Conservation (phyloP, 1,284 basidiomycete species). For the Chalciporus sp. region DNA sequence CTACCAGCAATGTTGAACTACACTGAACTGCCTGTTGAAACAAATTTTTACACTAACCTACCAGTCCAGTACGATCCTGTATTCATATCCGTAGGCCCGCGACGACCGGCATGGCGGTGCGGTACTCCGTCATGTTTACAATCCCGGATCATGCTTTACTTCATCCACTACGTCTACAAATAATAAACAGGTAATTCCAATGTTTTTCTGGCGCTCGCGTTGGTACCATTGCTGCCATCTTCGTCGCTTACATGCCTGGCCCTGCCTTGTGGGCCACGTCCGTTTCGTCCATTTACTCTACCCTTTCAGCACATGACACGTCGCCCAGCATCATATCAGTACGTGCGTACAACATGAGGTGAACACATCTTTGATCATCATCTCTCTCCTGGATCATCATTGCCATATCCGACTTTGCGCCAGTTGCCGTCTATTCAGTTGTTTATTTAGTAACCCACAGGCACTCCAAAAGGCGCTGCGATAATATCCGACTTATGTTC, state of each 20-base stretch:
- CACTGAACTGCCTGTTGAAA: conserved; percentile 10
- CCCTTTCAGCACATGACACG: conserved; percentile 31
- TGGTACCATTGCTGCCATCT: conserved; percentile 12
- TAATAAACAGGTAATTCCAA: conserved; percentile 14
- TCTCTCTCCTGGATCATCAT: conserved; percentile 23
- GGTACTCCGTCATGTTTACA: conserved; percentile 17
- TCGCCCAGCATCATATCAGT: conserved; percentile 29
- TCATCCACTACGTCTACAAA: conserved; percentile 10
- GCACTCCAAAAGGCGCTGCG: conserved; percentile 29
- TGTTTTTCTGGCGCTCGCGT: conserved; percentile 7
- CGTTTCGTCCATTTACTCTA: conserved; percentile 24
- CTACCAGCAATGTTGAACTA: not conserved
- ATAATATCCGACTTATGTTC: conserved; percentile 36
- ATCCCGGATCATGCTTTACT: conserved; percentile 33
- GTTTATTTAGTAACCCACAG: conserved; percentile 30
- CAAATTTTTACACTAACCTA: conserved; percentile 22
- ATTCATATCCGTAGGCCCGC: conserved; percentile 37
- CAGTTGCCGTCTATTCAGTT: conserved; percentile 33
- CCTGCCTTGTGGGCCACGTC: conserved; percentile 27
- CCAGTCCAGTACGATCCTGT: conserved; percentile 18
- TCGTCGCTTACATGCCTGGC: conserved; percentile 28
- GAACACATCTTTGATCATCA: conserved; percentile 33
- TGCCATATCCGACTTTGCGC: conserved; percentile 25
- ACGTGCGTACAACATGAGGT: conserved; percentile 36
- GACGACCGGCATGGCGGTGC: conserved; percentile 28